phyloP scores from a whole-genome alignment of 2,329 filamentous ascomycete species.

The Cercospora sp. region DNA sequence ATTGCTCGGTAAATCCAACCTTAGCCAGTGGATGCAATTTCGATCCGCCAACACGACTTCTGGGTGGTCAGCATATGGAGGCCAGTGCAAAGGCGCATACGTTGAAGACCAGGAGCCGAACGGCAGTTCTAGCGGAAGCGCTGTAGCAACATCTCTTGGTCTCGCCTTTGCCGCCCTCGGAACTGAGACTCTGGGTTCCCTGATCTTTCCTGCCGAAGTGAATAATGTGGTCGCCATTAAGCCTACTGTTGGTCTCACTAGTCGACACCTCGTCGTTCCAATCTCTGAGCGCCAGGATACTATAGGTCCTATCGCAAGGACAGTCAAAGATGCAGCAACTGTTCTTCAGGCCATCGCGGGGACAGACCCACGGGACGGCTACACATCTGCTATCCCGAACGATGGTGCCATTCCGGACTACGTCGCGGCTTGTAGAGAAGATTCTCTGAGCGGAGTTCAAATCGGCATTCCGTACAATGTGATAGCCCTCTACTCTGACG shows the following conservation, averaged over 20 bases:
- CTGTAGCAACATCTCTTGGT: constrained; percentile 15
- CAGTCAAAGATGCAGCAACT: constrained; percentile 22
- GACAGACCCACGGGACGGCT: constrained; percentile 9
- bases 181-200: constrained; percentile 20
- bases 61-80: constrained; percentile 20
- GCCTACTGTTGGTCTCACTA: constrained; percentile 24
- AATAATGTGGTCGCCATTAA: constrained; percentile 24
- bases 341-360: constrained; percentile 22
- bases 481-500: constrained; percentile 3
- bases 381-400: constrained; percentile 39
- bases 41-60: constrained; percentile 12
- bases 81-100: constrained; percentile 20
- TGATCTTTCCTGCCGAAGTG: constrained; percentile 14
- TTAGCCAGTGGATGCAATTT: constrained; percentile 19
- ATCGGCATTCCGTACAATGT: constrained; percentile 11
- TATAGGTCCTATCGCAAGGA: constrained; percentile 21
- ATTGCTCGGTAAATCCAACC: constrained; percentile 26
- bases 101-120: constrained; percentile 15
- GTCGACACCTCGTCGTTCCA: constrained; percentile 19
- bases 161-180: constrained; percentile 41
- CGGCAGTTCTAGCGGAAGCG: constrained; percentile 18
- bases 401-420: constrained; percentile 58
- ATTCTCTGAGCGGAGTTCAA: constrained; percentile 54
- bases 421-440: constrained; percentile 56
- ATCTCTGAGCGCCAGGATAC: constrained; percentile 19